These are phyloP conservation scores for Paracorniculantispora psalliotae DNA, from an alignment of 2,329 filamentous ascomycete species.

Conservation along the genomic window DNA sequence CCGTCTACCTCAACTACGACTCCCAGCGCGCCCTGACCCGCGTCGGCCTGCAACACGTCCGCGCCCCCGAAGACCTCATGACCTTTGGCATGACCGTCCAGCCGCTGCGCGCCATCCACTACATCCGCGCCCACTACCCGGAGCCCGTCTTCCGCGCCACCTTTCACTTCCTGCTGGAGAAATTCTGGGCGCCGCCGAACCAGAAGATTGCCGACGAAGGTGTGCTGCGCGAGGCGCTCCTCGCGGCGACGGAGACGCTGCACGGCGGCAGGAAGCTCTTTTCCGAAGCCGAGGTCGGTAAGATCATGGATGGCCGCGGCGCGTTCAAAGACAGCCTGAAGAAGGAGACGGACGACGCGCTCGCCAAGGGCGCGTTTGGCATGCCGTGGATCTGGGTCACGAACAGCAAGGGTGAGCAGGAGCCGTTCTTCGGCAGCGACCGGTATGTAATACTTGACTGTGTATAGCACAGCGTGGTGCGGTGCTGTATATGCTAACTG, in stretches of 20 bases:
- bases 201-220: constrained; percentile 55
- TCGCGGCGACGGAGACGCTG: constrained; percentile 25
- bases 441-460: constrained; percentile 36
- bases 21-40: constrained; percentile 33
- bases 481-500: background rate
- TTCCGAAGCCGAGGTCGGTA: constrained; percentile 43
- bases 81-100: constrained; percentile 39
- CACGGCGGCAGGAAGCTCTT: constrained; percentile 37
- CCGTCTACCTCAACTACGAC: constrained; percentile 46
- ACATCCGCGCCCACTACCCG: constrained; percentile 57
- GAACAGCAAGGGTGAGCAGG: constrained; percentile 50
- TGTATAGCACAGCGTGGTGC: background rate
- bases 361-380: constrained; percentile 67
- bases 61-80: constrained; percentile 40
- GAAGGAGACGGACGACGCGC: constrained; percentile 53
- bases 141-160: constrained; percentile 44
- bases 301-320: constrained; percentile 50
- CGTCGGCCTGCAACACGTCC: constrained; percentile 32
- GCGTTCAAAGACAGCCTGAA: constrained; percentile 44
- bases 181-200: constrained; percentile 58
- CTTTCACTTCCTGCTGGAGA: constrained; percentile 51
- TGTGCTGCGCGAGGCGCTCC: constrained; percentile 39
- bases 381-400: constrained; percentile 70
- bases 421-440: constrained; percentile 76
- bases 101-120: constrained; percentile 61